phyloP scores from a whole-genome alignment of 2,329 filamentous ascomycete species.

The Fusarium caatingaense region DNA sequence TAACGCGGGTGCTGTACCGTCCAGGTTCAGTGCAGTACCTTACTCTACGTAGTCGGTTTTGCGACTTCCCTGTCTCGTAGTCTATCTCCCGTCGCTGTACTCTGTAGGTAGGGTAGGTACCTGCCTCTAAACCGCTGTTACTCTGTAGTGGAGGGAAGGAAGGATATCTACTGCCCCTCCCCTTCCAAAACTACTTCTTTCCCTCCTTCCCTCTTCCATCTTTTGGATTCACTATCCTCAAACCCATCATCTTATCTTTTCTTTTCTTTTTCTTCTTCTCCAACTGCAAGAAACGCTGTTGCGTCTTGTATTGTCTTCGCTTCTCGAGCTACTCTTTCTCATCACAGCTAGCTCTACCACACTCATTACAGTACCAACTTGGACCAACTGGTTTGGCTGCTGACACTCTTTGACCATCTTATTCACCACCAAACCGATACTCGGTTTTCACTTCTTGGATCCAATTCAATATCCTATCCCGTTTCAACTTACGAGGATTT shows the following conservation, averaged over 20 bases:
- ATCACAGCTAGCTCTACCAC: conserved; percentile 48
- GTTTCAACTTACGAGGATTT: conserved; percentile 18
- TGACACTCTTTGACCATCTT: conserved; percentile 59
- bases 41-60: conserved; percentile 16
- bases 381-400: conserved; percentile 69
- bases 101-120: conserved; percentile 4
- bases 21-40: conserved; percentile 9
- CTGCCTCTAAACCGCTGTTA: not conserved
- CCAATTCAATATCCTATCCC: conserved; percentile 13
- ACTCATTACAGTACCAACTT: conserved; percentile 50
- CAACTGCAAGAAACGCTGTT: conserved; percentile 44
- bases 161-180: conserved; percentile 45
- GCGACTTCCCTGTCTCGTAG: conserved; percentile 11
- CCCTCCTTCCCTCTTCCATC: conserved; percentile 32
- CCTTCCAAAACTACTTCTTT: conserved; percentile 43
- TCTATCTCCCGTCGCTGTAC: not conserved
- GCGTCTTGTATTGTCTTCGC: conserved; percentile 44
- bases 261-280: conserved; percentile 43
- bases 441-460: conserved; percentile 19
- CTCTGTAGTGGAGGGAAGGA: conserved; percentile 8
- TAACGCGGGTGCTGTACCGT: conserved; percentile 17
- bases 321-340: conserved; percentile 54
- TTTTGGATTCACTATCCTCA: conserved; percentile 40
- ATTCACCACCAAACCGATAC: conserved; percentile 26
- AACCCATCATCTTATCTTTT: conserved; percentile 29